phyloP scores from a whole-genome alignment of 495 filamentous ascomycete species.

The Aspergillus sclerotioniger region DNA sequence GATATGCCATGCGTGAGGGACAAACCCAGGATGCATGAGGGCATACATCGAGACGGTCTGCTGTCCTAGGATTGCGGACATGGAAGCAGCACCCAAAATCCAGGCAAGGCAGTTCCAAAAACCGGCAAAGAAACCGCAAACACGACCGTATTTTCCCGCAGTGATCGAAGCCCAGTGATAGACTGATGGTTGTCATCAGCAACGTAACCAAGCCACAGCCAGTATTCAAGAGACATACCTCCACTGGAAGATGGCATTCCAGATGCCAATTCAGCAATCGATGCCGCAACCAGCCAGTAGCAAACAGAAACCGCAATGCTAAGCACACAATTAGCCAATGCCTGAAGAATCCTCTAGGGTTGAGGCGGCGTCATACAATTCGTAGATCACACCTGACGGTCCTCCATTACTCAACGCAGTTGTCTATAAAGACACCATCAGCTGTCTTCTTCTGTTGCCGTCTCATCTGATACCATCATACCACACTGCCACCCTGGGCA shows the following conservation, averaged over 20 bases:
- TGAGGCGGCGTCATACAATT: constrained; percentile 36
- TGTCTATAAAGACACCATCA: constrained; percentile 7
- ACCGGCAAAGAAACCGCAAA: constrained; percentile 73
- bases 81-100: constrained; percentile 61
- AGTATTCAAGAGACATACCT: constrained; percentile 26
- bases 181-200: constrained; percentile 28
- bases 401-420: constrained; percentile 48
- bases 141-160: constrained; percentile 65
- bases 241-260: constrained; percentile 78
- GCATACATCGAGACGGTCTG: constrained; percentile 69
- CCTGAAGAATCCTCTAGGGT: too few species aligned
- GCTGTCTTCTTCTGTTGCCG: not conserved
- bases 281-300: constrained; percentile 54
- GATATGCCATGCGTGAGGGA: constrained; percentile 68
- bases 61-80: constrained; percentile 65
- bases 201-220: not conserved
- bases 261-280: constrained; percentile 72
- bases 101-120: constrained; percentile 82
- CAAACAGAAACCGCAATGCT: constrained; percentile 49
- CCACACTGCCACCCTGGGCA: constrained; percentile 54
- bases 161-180: constrained; percentile 86
- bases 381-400: constrained; percentile 51
- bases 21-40: constrained; percentile 63
- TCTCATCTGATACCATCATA: not conserved
- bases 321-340: constrained; percentile 13